A percentile compares a stretch with the other conserved stretches of the same genome.
phyloP scores from a whole-genome alignment of 805 yeast species.

The Ogataea pilisensis region DNA sequence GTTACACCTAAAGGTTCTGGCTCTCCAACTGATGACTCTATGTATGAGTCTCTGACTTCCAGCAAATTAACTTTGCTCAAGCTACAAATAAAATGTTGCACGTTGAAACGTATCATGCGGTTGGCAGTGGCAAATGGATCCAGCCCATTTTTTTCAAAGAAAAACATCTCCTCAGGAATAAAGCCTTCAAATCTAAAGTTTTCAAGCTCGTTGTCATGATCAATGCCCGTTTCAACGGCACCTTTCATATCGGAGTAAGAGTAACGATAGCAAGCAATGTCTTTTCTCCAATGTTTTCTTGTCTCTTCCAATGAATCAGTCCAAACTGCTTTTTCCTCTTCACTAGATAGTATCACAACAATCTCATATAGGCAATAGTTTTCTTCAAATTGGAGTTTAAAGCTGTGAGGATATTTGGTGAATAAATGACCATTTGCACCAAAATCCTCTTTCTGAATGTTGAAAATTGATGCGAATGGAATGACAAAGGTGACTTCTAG shows the following conservation, averaged over 20 bases:
- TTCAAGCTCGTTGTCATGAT: background rate
- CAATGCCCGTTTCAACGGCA: background rate
- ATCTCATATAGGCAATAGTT: constrained; percentile 41
- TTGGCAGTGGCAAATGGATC: background rate
- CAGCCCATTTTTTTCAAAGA: constrained; percentile 2
- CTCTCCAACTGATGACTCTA: background rate
- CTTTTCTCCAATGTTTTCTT: constrained; percentile 19
- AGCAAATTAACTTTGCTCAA: constrained; percentile 9
- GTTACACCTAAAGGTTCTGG: constrained; percentile 1
- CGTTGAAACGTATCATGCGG: constrained; percentile 21
- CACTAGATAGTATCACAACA: constrained; percentile 31
- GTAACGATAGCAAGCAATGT: constrained; percentile 31
- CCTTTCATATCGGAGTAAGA: constrained; percentile 21
- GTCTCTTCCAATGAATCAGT: constrained; percentile 20
- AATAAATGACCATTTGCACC: constrained; percentile 24
- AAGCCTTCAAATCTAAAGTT: constrained; percentile 13
- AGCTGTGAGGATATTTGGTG: constrained; percentile 28
- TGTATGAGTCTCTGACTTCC: constrained; percentile 2
- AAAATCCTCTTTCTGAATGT: constrained; percentile 18
- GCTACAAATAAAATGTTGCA: constrained; percentile 8
- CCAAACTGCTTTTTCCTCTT: constrained; percentile 41
- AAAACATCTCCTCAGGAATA: constrained; percentile 13
- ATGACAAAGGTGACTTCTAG: constrained; percentile 42
- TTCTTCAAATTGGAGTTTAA: constrained; percentile 47
- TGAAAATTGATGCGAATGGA: constrained; percentile 37